These are phyloP conservation scores for Fonsecaea nubica DNA, from an alignment of 2,329 filamentous ascomycete genomes.

Conservation along the genomic window DNA sequence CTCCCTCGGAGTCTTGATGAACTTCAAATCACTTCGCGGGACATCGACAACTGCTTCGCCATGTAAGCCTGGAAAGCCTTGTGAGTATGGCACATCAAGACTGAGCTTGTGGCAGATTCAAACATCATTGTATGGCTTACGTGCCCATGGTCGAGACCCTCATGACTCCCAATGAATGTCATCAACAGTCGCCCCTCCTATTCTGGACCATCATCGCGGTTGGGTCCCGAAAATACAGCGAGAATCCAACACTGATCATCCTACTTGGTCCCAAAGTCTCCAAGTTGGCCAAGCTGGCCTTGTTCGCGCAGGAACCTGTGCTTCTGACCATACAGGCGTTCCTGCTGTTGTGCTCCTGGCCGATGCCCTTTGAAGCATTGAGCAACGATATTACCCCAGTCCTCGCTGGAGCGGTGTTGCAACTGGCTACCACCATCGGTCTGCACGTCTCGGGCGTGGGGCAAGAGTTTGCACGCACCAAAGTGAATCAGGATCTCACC, in stretches of 20 bases:
- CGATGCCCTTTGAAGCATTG: conserved; percentile 12
- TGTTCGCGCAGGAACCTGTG: not conserved
- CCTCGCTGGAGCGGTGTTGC: conserved; percentile 13
- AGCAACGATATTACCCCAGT: conserved; percentile 13
- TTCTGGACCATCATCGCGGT: conserved; percentile 71
- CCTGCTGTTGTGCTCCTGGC: conserved; percentile 18
- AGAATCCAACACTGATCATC: conserved; percentile 60
- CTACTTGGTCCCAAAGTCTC: conserved; percentile 46
- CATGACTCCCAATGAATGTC: conserved; percentile 62
- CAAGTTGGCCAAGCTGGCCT: not conserved
- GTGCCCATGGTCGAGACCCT: conserved; percentile 65
- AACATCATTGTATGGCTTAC: conserved; percentile 67
- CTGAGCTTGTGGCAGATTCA: conserved; percentile 57
- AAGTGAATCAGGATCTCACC: not conserved
- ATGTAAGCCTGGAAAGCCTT: conserved; percentile 15
- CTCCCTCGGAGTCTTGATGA: not conserved
- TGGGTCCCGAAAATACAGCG: conserved; percentile 63
- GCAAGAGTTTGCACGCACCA: conserved; percentile 21
- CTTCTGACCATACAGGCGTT: conserved; percentile 18
- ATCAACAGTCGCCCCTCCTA: conserved; percentile 63
- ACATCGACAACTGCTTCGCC: conserved; percentile 21
- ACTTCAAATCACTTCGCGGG: conserved; percentile 14
- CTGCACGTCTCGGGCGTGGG: conserved; percentile 17
- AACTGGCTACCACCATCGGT: conserved; percentile 13
- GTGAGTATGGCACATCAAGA: not conserved